Percentiles rank a stretch among this genome's conserved stretches.
Conservation (phyloP, 106 monocot genomes). For the Amphibolis antarctica region DNA sequence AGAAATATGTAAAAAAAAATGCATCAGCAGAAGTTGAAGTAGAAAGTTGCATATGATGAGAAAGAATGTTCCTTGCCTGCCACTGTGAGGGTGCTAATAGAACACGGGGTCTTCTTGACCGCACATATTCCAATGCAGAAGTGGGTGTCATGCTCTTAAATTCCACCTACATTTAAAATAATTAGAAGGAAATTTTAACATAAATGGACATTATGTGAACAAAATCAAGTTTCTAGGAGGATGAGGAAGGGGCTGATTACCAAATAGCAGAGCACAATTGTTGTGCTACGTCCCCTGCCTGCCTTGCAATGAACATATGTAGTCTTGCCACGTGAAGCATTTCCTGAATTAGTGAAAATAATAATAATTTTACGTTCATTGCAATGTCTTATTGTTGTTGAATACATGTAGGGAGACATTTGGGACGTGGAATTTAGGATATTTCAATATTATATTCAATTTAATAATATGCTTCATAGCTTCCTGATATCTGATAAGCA, state of each 20-base stretch:
- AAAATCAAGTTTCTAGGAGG: background rate
- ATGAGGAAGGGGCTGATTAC: conserved; percentile 12
- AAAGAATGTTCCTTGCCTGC: conserved; percentile 49
- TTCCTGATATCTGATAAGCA: too few species aligned
- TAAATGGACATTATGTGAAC: background rate
- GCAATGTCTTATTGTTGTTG: too few species aligned
- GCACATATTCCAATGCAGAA: conserved; percentile 61
- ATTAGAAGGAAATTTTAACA: too few species aligned
- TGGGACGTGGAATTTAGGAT: background rate
- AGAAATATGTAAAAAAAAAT: background rate
- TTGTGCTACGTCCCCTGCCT: conserved; percentile 94
- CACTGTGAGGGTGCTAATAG: conserved; percentile 68
- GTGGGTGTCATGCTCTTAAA: conserved; percentile 68
- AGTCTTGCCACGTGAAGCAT: conserved; percentile 53
- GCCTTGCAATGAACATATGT: conserved; percentile 99
- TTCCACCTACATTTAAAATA: conserved; percentile 33
- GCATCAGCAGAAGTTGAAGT: conserved; percentile 42
- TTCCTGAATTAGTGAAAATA: conserved; percentile 24
- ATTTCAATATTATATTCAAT: too few species aligned
- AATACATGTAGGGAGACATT: background rate
- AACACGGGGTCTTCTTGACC: conserved; percentile 65
- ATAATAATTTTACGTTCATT: background rate
- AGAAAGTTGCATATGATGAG: conserved; percentile 37
- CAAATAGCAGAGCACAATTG: conserved; percentile 92
- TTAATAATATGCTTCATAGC: too few species aligned